phyloP scores from a whole-genome alignment of 306 rosid genomes.

The Arachis stenosperma region DNA sequence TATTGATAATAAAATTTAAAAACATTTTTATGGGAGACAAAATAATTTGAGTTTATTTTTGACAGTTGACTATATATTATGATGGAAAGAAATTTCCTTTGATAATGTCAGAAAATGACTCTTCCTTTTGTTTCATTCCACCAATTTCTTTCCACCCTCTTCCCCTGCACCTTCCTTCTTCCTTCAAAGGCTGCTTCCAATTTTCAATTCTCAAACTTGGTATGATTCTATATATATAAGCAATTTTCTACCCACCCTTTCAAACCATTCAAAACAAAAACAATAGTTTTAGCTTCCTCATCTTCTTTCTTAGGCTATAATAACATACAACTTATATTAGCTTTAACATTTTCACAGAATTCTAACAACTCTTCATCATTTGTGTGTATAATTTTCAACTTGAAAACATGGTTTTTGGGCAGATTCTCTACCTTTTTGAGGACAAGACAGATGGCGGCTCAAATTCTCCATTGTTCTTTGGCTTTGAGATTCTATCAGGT shows the following conservation, averaged over 20 bases:
- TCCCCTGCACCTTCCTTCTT: constrained; percentile 48
- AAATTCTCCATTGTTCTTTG: constrained; percentile 25
- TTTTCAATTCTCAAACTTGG: constrained; percentile 28
- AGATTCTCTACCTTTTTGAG: constrained; percentile 35
- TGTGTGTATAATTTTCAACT: not conserved
- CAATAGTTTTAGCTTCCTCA: constrained; percentile 17
- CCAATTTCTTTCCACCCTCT: not conserved
- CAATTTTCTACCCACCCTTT: not conserved
- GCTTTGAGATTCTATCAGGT: constrained; percentile 26
- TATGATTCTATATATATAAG: constrained; percentile 1
- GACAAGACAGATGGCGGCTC: constrained; percentile 26
- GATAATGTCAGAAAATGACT: constrained; percentile 20
- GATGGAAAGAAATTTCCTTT: no score
- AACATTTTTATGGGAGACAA: no score
- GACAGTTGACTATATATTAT: no score
- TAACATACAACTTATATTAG: constrained; percentile 12
- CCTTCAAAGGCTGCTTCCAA: constrained; percentile 28
- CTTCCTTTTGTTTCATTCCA: not conserved
- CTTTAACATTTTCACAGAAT: constrained; percentile 18
- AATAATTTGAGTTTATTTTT: no score
- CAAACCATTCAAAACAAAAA: constrained; percentile 20
- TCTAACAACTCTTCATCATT: constrained; percentile 6
- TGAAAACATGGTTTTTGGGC: constrained; percentile 22
- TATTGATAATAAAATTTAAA: no score
- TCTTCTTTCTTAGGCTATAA: constrained; percentile 21